phyloP scores from a whole-genome alignment of 1,284 basidiomycete genomes.

The Apiotrichum mycotoxinovorans region DNA sequence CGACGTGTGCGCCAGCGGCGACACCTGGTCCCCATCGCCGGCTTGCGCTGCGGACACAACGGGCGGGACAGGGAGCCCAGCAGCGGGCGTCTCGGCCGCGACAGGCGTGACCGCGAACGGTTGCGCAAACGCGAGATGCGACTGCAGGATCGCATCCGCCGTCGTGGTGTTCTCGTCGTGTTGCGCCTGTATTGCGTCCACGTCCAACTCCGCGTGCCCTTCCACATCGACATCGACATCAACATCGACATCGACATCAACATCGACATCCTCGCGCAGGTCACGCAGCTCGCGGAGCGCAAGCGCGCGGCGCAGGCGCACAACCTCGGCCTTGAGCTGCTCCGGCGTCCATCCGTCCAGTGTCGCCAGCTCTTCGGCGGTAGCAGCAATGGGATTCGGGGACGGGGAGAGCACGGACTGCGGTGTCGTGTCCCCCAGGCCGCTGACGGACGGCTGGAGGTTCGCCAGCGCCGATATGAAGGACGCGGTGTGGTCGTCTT shows the following conservation, averaged over 20 bases:
- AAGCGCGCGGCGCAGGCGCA: slow-evolving; percentile 25
- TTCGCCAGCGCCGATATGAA: slow-evolving; percentile 18
- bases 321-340: slow-evolving; percentile 31
- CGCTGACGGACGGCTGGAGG: slow-evolving; percentile 8
- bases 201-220: no score
- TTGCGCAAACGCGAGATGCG: neutral
- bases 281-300: neutral
- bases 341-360: slow-evolving; percentile 29
- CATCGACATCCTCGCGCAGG: neutral
- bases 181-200: neutral
- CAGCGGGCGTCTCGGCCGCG: no score
- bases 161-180: neutral
- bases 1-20: no score
- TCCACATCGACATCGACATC: neutral
- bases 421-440: neutral
- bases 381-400: neutral
- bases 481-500: slow-evolving; percentile 21
- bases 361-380: slow-evolving; percentile 7
- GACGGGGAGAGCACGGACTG: neutral
- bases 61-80: no score
- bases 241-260: neutral
- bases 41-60: no score
- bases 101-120: neutral
- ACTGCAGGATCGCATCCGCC: slow-evolving; percentile 1
- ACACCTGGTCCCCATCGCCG: no score